Conservation (phyloP, 2,329 filamentous ascomycete species). For the Hypoxylon sp. region DNA sequence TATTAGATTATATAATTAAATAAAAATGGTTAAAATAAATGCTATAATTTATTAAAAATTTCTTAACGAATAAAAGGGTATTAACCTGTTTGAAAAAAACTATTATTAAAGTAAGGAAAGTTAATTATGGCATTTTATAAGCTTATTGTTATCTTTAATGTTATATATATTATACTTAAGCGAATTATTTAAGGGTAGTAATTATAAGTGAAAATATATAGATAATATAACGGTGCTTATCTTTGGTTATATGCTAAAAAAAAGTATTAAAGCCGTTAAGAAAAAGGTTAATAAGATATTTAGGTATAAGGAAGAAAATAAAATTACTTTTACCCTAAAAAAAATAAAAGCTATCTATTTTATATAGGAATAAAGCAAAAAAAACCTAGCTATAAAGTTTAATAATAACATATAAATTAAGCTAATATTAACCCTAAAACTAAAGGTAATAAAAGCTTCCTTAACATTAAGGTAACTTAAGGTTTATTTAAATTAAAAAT, state of each 20-base stretch:
- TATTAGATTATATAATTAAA: conserved; percentile 10
- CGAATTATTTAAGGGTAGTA: conserved; percentile 4
- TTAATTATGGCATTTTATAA: conserved; percentile 11
- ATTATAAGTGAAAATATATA: conserved; percentile 11
- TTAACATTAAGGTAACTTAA: conserved; percentile 7
- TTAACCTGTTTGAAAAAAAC: conserved; percentile 1
- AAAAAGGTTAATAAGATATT: no score
- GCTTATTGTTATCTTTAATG: conserved; percentile 6
- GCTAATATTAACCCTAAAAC: neutral
- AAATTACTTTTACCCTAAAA: conserved; percentile 1
- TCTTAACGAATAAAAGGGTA: conserved; percentile 9
- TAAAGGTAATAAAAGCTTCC: neutral
- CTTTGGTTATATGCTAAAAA: no score
- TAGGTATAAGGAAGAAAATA: no score
- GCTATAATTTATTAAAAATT: neutral
- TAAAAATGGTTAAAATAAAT: conserved; percentile 11
- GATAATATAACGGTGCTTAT: conserved; percentile 15
- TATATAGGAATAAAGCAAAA: neutral
- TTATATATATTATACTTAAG: conserved; percentile 20
- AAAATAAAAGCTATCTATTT: conserved; percentile 20
- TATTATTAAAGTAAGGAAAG: neutral
- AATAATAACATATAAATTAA: neutral
- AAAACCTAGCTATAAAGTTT: neutral
- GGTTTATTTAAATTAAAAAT: conserved; percentile 9
- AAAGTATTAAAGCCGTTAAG: no score